Conservation (phyloP, 2,329 filamentous ascomycete genomes). For the Cordyceps fumosorosea region DNA sequence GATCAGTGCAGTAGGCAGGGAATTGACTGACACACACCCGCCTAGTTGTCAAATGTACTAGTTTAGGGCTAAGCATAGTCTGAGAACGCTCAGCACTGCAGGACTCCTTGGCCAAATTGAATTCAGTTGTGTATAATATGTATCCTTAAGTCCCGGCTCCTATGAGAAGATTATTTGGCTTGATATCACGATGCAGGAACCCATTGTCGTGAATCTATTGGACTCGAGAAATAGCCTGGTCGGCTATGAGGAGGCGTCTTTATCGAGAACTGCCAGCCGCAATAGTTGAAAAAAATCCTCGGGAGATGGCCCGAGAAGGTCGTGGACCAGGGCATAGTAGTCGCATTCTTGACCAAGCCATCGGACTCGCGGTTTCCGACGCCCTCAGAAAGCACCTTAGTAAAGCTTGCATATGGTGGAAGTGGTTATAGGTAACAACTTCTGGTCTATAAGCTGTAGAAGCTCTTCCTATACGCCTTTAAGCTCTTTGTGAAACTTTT, state of each 20-base stretch:
- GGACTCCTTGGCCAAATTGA: constrained; percentile 16
- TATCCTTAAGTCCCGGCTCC: constrained; percentile 17
- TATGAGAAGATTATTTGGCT: constrained; percentile 21
- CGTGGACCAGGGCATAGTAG: constrained; percentile 20
- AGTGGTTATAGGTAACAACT: too few species aligned
- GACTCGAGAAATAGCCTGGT: constrained; percentile 17
- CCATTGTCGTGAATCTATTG: constrained; percentile 16
- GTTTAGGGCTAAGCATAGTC: background rate
- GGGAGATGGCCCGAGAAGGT: constrained; percentile 51
- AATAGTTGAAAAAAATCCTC: constrained; percentile 51
- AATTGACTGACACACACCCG: too few species aligned
- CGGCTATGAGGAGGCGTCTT: constrained; percentile 20
- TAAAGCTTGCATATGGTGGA: too few species aligned
- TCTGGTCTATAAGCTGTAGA: too few species aligned
- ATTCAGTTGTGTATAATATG: constrained; percentile 18
- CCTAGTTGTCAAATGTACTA: too few species aligned
- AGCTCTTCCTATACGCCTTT: too few species aligned
- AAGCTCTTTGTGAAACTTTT: too few species aligned
- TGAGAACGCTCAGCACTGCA: background rate
- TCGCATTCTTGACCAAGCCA: constrained; percentile 18
- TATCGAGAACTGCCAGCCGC: constrained; percentile 18
- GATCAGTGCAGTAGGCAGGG: too few species aligned
- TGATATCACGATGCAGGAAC: constrained; percentile 18
- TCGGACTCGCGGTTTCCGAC: constrained; percentile 18
- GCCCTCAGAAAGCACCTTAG: constrained; percentile 12